Base-by-base conservation (phyloP, 768 basidiomycete species). In the Calocybe cyanea region DNA sequence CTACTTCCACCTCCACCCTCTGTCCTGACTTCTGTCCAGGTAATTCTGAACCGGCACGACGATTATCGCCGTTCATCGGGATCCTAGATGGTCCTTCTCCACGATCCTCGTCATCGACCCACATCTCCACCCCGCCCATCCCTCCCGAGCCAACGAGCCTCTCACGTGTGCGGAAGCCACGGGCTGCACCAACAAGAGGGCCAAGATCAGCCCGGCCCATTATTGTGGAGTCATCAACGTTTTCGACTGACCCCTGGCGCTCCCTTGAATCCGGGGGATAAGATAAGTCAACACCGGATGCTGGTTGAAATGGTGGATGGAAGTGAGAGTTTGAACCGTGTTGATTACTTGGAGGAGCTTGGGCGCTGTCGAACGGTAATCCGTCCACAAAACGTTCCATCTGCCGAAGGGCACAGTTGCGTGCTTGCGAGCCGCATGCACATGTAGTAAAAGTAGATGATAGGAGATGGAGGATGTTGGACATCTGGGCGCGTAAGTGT, bases 391-490 rank as follows among this genome's bases (percentile, higher is more conserved):
- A 81, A n/a, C 69, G 69, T 11, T 76, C 77, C 76, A 86, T 83
- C n/a, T 77, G 72, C 10, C 66, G 69, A 19, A 85, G 60, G 2
- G 78, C 83, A 54, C 87, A 89, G 42, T 84, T 79, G 24, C 68
- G 70, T 3, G 82, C 72, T 4, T 69, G 69, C 8, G 76, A 68
- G 5, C 86, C 86, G 51, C 86, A 88, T 0, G 86, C 86, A 44
- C 86, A 88, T 1, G 83, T 82, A 3, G 82, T 81, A 56, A 87
- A 88, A 0, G 82, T 85, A 14, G 80, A 81, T 6, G 78, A 70
- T 42, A 88, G 73, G 5, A 83, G 73, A 44, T 87, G 83, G 0
- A 88, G 72, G 57, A 87, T 81, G 19, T 81, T 78, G 0, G 82
- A 73, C 66, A 87, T 78, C 55, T 87, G 85, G 21, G 74, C 64